Evolutionary conservation across 2,329 filamentous ascomycete species (phyloP).

Genomic region (Cercospora sp.): DNA sequence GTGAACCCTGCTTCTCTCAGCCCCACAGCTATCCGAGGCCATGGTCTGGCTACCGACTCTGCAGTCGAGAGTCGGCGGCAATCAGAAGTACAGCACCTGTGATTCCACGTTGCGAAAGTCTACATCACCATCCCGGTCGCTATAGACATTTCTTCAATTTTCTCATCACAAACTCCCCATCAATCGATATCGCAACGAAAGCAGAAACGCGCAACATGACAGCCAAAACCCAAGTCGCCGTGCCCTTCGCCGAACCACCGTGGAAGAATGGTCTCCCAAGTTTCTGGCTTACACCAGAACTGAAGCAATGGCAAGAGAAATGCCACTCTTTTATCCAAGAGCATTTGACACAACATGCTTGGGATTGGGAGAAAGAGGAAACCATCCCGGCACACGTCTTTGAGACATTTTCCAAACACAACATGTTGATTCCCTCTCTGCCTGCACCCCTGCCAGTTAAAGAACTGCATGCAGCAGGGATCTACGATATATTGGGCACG

Average conservation of each 20-base stretch:
- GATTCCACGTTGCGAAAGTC: background rate
- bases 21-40: constrained; percentile 1
- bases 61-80: background rate
- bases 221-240: constrained; percentile 32
- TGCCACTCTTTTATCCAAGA: constrained; percentile 66
- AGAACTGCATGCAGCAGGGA: constrained; percentile 66
- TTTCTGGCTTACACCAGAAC: constrained; percentile 68
- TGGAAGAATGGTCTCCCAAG: constrained; percentile 70
- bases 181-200: too few species aligned
- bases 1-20: constrained; percentile 1
- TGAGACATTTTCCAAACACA: constrained; percentile 61
- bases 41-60: background rate
- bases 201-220: background rate
- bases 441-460: constrained; percentile 67
- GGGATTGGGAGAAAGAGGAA: constrained; percentile 70
- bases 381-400: constrained; percentile 66
- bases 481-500: constrained; percentile 65
- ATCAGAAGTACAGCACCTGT: background rate
- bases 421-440: constrained; percentile 70
- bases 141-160: background rate
- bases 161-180: background rate
- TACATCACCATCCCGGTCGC: background rate
- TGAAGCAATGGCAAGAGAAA: constrained; percentile 66
- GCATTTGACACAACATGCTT: constrained; percentile 60
- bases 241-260: constrained; percentile 73